Base-by-base conservation (phyloP, 495 filamentous ascomycete species). In the Tuber aestivum region DNA sequence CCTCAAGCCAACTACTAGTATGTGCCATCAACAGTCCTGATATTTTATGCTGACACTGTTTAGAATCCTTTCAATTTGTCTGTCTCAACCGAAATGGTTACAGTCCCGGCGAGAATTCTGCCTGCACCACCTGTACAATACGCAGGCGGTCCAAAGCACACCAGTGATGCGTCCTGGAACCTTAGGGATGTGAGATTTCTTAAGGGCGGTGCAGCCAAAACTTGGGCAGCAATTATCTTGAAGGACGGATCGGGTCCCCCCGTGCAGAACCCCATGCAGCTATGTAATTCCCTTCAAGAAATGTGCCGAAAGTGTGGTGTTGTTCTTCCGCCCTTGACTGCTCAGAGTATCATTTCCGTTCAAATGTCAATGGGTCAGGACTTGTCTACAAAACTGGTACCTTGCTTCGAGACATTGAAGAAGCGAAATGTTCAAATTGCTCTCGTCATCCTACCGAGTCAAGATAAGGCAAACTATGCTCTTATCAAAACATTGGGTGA, bases 381-480 rank as follows among this genome's bases (percentile, higher is more conserved):
- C 3, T 65, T 65, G 56, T 2, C 42, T 65, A 41, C 74, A 41
- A 44, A 69, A 23, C 10, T 71, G 14, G 56, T 27, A 20, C 41
- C 74, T 14, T 41, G 23, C 23, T 32, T 40, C 23, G 41, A 21
- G 5, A 20, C 37, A 6, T 89, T 89, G 48, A 91, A 91, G 78
- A 97, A 96, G 76, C 86, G 95, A 2, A 92, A 85, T 8, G 83
- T 96, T 32, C 35, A 97, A 94, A 82, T 83, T 65, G 74, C 76
- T 38, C 72, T 81, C 41, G 70, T 83, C 42, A 78, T 83, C 69
- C 44, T 83, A 18, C 78, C 81, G 0, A 74, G 69, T 3, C 10
- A 74, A 41, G 78, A 83, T 71, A 83, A 83, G 27, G 73, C 71
- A 10, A 74, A 81, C n/a, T 83, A 83, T 70, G 76, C 81, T 32